These are phyloP conservation scores for Bruguiera sexangula DNA, from an alignment of 345 rosid genomes.

Conservation along the genomic window DNA sequence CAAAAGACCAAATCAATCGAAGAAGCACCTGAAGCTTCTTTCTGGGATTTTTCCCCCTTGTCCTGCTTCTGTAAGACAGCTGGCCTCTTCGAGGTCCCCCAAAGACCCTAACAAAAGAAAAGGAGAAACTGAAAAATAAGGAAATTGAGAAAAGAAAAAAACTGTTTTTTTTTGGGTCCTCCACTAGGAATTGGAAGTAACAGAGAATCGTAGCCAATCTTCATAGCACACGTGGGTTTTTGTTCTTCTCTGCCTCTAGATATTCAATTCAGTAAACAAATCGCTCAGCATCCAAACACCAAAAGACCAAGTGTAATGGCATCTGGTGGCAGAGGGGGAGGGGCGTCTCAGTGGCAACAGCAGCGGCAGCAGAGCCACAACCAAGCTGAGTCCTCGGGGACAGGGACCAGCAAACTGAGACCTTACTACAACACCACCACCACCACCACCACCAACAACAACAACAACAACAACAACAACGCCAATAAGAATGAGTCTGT, in stretches of 20 bases:
- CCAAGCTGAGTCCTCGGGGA: slow-evolving; percentile 48
- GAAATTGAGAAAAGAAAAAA: too few relatives aligned
- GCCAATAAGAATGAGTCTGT: slow-evolving; percentile 35
- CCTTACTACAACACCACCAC: slow-evolving; percentile 33
- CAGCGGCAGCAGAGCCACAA: slow-evolving; percentile 9
- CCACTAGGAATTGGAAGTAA: background rate
- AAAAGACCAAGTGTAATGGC: slow-evolving; percentile 22
- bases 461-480: too few relatives aligned
- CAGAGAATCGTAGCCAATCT: background rate
- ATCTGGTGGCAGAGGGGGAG: slow-evolving; percentile 26
- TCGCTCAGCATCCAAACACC: background rate
- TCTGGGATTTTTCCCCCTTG: too few relatives aligned
- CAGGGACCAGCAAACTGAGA: slow-evolving; percentile 38
- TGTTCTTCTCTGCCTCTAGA: background rate
- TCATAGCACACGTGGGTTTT: background rate
- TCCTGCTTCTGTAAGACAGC: too few relatives aligned
- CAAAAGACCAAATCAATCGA: background rate
- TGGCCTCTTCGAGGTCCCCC: slow-evolving; percentile 1
- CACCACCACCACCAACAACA: slow-evolving; percentile 24
- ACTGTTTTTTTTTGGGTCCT: background rate
- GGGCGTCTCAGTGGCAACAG: background rate
- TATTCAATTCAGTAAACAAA: background rate
- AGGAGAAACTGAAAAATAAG: too few relatives aligned
- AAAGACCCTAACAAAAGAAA: background rate
- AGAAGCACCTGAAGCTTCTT: too few relatives aligned